These are phyloP conservation scores for Chlorella sorokiniana DNA, from an alignment of 139 green algal species.

Conservation along the genomic window DNA sequence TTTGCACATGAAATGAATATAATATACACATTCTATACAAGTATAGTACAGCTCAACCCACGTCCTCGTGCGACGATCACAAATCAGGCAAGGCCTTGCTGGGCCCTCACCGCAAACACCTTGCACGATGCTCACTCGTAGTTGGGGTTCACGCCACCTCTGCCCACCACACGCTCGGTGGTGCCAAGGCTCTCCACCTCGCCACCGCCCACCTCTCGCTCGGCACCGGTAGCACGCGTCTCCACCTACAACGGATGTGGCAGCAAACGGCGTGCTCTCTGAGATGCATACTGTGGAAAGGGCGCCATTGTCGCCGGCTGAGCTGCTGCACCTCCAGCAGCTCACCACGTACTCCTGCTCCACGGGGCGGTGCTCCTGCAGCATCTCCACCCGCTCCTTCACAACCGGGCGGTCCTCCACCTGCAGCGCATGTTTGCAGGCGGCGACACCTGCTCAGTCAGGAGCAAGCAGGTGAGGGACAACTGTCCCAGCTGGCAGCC, in stretches of 20 bases:
- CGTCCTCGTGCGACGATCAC: too few species aligned
- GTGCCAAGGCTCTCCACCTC: constrained; percentile 21
- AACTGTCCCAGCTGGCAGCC: too few species aligned
- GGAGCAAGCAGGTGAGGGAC: not conserved
- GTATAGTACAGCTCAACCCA: too few species aligned
- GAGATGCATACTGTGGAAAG: too few species aligned
- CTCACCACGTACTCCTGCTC: constrained; percentile 60
- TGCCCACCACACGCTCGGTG: not conserved
- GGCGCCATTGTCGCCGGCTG: too few species aligned
- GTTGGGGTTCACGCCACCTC: not conserved
- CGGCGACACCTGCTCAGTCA: not conserved
- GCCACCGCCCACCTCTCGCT: not conserved
- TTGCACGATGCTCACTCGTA: not conserved
- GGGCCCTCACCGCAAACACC: too few species aligned
- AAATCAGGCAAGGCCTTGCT: too few species aligned
- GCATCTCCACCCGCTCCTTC: constrained; percentile 37
- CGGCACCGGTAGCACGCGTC: constrained; percentile 25
- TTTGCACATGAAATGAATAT: too few species aligned
- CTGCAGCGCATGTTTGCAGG: not conserved
- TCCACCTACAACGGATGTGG: constrained; percentile 16
- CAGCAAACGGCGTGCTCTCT: too few species aligned
- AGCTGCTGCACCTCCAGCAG: too few species aligned
- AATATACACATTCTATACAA: too few species aligned
- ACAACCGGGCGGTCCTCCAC: constrained; percentile 48
- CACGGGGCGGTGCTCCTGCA: constrained; percentile 50